Percentiles rank a stretch among this genome's conserved stretches.
Evolutionary conservation across 495 filamentous ascomycete genomes (phyloP).

Genomic region (Talaromyces thailandensis): DNA sequence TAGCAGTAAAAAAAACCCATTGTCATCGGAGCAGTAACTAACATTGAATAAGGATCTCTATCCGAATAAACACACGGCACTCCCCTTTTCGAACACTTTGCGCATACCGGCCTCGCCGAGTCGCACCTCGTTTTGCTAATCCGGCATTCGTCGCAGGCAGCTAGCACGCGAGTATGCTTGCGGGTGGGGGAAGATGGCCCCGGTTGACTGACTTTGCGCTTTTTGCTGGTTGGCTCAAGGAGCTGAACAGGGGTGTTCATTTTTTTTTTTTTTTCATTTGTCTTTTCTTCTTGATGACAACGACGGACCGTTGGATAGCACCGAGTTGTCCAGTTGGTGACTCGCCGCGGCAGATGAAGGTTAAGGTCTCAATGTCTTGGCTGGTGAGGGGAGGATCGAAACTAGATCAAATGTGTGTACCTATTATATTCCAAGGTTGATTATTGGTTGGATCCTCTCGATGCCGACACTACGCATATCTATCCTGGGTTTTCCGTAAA

Average conservation of each 20-base stretch:
- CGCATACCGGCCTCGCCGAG: conserved; percentile 18
- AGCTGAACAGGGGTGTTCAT: not conserved
- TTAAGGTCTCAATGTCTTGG: not conserved
- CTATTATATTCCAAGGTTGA: not conserved
- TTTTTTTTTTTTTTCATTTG: not conserved
- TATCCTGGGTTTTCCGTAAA: not conserved
- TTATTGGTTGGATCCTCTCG: not conserved
- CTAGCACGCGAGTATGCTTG: conserved; percentile 22
- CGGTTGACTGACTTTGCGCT: conserved; percentile 78
- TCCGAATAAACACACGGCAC: conserved; percentile 22
- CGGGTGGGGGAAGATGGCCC: conserved; percentile 7
- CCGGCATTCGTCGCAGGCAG: conserved; percentile 22
- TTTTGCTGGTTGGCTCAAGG: conserved; percentile 60
- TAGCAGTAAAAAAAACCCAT: not conserved
- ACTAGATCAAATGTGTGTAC: not conserved
- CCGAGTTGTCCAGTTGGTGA: not conserved
- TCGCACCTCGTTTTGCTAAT: conserved; percentile 24
- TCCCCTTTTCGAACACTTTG: conserved; percentile 20
- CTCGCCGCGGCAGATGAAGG: not conserved
- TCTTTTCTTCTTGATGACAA: not conserved
- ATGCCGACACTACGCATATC: not conserved
- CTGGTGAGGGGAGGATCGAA: not conserved
- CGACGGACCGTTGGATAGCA: not conserved
- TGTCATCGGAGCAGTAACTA: conserved; percentile 9
- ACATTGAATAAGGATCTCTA: conserved; percentile 21